A percentile compares a stretch with the other conserved stretches of the same genome.
Conservation (phyloP, 106 monocot genomes). For the Acorus gramineus region DNA sequence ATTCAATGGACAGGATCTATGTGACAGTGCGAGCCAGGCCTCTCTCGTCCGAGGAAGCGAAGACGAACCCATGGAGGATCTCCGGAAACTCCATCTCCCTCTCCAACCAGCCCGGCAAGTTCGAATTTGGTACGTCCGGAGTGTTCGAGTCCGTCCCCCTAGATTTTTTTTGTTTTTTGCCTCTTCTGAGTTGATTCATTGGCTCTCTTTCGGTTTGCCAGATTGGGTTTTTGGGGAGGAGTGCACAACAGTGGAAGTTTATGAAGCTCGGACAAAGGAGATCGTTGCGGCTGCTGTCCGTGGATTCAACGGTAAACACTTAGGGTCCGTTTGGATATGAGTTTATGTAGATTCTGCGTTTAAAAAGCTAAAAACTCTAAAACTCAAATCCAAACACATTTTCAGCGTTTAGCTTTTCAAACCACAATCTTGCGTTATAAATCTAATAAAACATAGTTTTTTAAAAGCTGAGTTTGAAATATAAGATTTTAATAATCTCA, state of each 20-base stretch:
- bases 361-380: too few species aligned
- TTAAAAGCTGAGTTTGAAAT: too few species aligned
- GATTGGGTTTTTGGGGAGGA: conserved; percentile 83
- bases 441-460: too few species aligned
- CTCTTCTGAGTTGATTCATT: neutral
- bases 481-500: too few species aligned
- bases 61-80: conserved; percentile 62
- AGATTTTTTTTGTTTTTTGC: neutral
- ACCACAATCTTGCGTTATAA: too few species aligned
- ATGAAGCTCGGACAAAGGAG: conserved; percentile 53
- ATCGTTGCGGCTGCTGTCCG: conserved; percentile 74
- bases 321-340: neutral
- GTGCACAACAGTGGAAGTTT: conserved; percentile 52
- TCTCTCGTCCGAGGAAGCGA: conserved; percentile 61
- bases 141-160: neutral
- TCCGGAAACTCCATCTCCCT: conserved; percentile 61
- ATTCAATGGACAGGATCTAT: conserved; percentile 71
- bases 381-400: too few species aligned
- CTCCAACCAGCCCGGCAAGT: conserved; percentile 36
- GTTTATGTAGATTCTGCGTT: neutral
- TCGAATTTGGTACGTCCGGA: conserved; percentile 61
- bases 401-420: too few species aligned
- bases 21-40: conserved; percentile 72
- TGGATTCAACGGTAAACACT: conserved; percentile 66
- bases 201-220: conserved; percentile 7